These are phyloP conservation scores for Hanseniaspora meyeri DNA, from an alignment of 805 yeast genomes.

Conservation along the genomic window DNA sequence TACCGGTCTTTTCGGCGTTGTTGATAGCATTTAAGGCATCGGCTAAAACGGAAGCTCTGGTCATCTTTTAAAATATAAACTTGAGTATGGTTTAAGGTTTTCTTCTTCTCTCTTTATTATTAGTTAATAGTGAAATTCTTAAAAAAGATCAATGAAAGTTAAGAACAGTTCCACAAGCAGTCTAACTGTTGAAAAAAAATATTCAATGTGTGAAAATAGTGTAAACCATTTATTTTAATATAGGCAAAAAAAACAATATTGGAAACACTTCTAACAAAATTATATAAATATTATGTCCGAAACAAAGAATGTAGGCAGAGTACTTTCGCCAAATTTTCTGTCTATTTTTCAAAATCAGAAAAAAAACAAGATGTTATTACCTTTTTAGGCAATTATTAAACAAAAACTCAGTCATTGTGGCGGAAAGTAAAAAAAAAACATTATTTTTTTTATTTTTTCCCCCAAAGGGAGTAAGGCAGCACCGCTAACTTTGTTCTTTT, in stretches of 20 bases:
- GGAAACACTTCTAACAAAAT: no score
- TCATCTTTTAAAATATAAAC: conserved; percentile 43
- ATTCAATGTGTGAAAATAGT: not conserved
- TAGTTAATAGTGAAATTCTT: not conserved
- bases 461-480: not conserved
- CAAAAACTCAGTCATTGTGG: not conserved
- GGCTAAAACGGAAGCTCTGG: conserved; percentile 96
- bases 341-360: not conserved
- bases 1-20: conserved; percentile 99
- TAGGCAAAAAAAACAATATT: not conserved
- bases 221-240: not conserved
- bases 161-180: no score
- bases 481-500: no score
- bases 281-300: not conserved
- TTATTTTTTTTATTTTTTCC: not conserved
- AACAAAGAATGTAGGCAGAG: not conserved
- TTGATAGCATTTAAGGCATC: conserved; percentile 96
- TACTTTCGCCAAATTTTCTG: not conserved
- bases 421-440: no score
- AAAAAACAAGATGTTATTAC: not conserved
- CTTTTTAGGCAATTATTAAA: not conserved
- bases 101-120: not conserved
- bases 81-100: conserved; percentile 9
- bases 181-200: no score
- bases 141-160: no score